Percentiles rank a stretch among this genome's conserved stretches.
Evolutionary conservation across 2,329 filamentous ascomycete species (phyloP).

Genomic region (Xylaria sp.): DNA sequence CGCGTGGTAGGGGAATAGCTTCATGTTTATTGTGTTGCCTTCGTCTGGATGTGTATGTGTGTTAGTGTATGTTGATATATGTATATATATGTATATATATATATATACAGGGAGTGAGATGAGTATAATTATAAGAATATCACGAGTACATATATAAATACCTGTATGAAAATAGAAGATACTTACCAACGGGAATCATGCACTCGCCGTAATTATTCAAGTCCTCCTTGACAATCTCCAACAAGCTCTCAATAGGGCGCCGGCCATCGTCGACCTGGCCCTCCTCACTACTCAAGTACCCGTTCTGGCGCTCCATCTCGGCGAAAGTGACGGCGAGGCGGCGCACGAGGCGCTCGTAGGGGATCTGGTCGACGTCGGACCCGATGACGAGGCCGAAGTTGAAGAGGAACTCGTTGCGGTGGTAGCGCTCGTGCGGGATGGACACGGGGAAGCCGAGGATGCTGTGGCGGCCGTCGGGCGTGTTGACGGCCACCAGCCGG

Average conservation of each 20-base stretch:
- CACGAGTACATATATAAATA: not conserved
- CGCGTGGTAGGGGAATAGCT: slow-evolving; percentile 86
- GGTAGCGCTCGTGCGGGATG: slow-evolving; percentile 83
- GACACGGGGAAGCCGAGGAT: slow-evolving; percentile 91
- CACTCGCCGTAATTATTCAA: slow-evolving; percentile 97
- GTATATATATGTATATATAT: not conserved
- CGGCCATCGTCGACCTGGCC: slow-evolving; percentile 59
- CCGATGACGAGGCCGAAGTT: slow-evolving; percentile 91
- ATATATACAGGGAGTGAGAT: not conserved
- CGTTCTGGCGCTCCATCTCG: slow-evolving; percentile 90
- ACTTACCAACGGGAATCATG: slow-evolving; percentile 93
- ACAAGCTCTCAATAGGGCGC: slow-evolving; percentile 81
- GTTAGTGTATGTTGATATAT: slow-evolving; percentile 19
- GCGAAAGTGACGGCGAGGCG: slow-evolving; percentile 87
- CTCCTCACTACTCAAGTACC: slow-evolving; percentile 71
- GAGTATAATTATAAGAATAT: not conserved
- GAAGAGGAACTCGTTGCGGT: slow-evolving; percentile 97
- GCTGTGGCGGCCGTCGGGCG: slow-evolving; percentile 74
- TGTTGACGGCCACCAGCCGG: slow-evolving; percentile 83
- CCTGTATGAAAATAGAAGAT: not conserved
- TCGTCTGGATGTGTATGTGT: slow-evolving; percentile 69
- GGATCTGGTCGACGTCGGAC: slow-evolving; percentile 72
- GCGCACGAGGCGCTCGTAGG: slow-evolving; percentile 85
- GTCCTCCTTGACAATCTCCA: slow-evolving; percentile 85
- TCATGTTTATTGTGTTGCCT: slow-evolving; percentile 94